Evolutionary conservation across 495 filamentous ascomycete genomes (phyloP), one percentile per base, ranked within the genome.

Genomic region (Lepidopterella palustris): DNA sequence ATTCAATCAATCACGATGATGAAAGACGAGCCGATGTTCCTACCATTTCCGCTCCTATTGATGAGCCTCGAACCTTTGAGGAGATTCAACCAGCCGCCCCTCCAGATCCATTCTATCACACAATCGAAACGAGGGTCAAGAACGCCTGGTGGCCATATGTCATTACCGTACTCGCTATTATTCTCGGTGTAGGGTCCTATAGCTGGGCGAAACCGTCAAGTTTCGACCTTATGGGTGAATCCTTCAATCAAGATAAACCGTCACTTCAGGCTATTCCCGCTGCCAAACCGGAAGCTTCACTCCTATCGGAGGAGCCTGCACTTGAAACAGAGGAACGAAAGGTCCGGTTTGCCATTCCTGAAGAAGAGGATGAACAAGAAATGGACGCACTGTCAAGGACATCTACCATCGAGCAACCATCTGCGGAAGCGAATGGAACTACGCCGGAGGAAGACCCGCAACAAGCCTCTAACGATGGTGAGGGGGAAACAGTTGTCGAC

Each of bases 281-380:
- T 25, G n/a, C 26, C 15, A 24, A 50, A 24, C 5, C 47, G 26
- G 47, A 50, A 25, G 4, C 47, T 24, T 13, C 25, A 24, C 3
- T 15, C 18, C 3, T 39, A 10, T 18, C 13, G 13, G 25, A 23
- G 6, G 18, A 45, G 15, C n/a, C 25, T 23, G 25, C 51, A 18
- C 18, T 45, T 6, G 57, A 60, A 21, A 42, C 51, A 18, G 26
- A 64, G n/a, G 39, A 58, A 28, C 25, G 45, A 32, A 56, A 39
- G 35, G 62, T 65, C 1, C 57, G 32, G 10, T 65, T 68, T 55
- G 62, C 50, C 5, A 23, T 68, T 29, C 62, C 66, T n/a, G 62
- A 59, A 27, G 60, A 65, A 10, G 61, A 55, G 20, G 32, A 62
- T 20, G 62, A 63, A 11, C 5, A 28, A 10, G 62, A 65, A 1